These are phyloP conservation scores for Aspergillus sergii DNA, from an alignment of 2,329 filamentous ascomycete species.

Conservation along the genomic window DNA sequence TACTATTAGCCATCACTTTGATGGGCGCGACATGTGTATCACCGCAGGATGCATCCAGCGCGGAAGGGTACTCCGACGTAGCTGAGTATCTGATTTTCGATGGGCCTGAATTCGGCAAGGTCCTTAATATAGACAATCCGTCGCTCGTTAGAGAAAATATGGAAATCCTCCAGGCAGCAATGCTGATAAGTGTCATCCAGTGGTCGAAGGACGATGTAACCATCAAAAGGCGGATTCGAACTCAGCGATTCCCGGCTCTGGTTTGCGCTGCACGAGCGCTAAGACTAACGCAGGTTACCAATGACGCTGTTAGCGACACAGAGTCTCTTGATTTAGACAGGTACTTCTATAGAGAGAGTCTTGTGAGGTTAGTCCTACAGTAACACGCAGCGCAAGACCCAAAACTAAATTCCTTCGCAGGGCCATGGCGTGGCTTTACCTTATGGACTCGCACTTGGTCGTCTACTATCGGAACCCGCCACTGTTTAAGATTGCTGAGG, in stretches of 20 bases:
- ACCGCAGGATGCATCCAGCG: not conserved
- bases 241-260: not conserved
- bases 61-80: not conserved
- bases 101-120: not conserved
- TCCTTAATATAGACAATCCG: not conserved
- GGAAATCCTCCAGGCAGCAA: not conserved
- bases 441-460: not conserved
- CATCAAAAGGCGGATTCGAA: not conserved
- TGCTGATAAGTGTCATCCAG: not conserved
- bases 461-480: not conserved
- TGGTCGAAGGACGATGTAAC: not conserved
- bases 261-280: not conserved
- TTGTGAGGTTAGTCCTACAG: not conserved
- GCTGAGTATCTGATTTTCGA: not conserved
- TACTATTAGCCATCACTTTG: not conserved
- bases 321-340: not conserved
- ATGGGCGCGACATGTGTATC: not conserved
- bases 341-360: not conserved
- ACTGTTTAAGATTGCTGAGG: not conserved
- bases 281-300: not conserved
- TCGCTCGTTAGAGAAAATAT: not conserved
- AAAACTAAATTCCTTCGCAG: not conserved
- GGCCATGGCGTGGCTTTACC: not conserved
- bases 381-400: rapidly evolving
- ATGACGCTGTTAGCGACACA: not conserved